Base-by-base conservation (phyloP, 306 rosid genomes). In the Cotoneaster glaucophyllus region DNA sequence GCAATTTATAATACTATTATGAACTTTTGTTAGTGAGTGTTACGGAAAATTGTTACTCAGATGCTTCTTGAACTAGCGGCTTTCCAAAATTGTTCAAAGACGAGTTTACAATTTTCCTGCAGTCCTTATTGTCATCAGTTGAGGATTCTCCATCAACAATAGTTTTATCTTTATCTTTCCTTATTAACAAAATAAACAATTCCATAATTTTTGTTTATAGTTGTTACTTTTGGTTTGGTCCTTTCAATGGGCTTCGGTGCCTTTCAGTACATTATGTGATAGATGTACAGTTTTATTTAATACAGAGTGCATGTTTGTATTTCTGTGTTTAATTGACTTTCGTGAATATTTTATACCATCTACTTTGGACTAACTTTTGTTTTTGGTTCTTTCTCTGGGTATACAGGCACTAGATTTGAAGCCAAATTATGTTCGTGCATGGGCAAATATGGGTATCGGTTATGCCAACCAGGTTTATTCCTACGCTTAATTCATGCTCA, bases 401-500 rank as follows among this genome's bases (percentile, higher is more conserved):
- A 70, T 81, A 25, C 86, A 95, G 98, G 99, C 99, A 26, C 84
- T 95, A 43, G 99, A 95, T 89, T 88, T 95, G 85, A 95, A 95
- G 85, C 99, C 99, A 70, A 95, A 95, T 81, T 95, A 95, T 71
- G 99, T 95, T 64, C 99, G 98, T 69, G 99, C 99, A 63, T 95
- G 99, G 99, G 97, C 99, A 73, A 95, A 95, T 80, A 95, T 95
- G 97, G 99, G 99, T 73, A 92, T 95, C 87, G 92, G 99, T 69
- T 95, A 90, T 67, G 99, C 99, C 61, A 95, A 95, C 83, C 99
- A 95, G 97, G 99, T 95, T 67, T 52, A 75, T 78, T 72, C 66
- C 62, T 37, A 24, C 32, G 8, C 75, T 72, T 34, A 25, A 29
- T 58, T 79, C 82, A 41, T 17, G 71, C 56, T 71, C 74, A 41